Conservation (phyloP, 75 land plant genomes). For the Larix kaempferi region DNA sequence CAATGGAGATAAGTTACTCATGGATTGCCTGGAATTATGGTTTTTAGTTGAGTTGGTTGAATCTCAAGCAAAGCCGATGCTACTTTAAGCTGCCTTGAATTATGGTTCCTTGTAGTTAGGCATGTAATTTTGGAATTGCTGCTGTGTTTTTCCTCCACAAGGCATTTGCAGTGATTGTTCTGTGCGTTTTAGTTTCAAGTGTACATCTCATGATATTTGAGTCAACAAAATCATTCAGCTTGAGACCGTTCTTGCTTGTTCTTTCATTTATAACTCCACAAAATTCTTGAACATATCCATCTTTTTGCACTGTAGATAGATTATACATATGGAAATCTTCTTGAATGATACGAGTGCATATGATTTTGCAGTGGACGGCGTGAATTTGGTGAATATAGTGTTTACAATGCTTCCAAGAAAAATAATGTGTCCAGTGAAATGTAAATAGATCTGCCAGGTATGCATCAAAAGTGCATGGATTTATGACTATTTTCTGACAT, state of each 20-base stretch:
- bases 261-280: not conserved
- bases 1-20: too few relatives aligned
- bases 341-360: not conserved
- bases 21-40: too few relatives aligned
- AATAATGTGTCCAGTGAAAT: too few relatives aligned
- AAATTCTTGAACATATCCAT: not conserved
- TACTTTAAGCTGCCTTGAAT: too few relatives aligned
- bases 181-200: not conserved
- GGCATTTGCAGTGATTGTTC: not conserved
- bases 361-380: constrained; percentile 6
- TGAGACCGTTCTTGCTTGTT: not conserved
- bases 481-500: not conserved
- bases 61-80: too few relatives aligned
- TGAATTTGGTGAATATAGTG: constrained; percentile 11
- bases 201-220: not conserved
- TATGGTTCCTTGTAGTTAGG: not conserved
- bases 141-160: not conserved
- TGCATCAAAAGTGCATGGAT: not conserved
- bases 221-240: not conserved
- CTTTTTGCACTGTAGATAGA: too few relatives aligned
- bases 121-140: too few relatives aligned
- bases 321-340: too few relatives aligned
- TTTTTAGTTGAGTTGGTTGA: too few relatives aligned
- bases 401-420: constrained; percentile 7
- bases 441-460: not conserved